Conservation (phyloP, 2,329 filamentous ascomycete species). For the Aspergillus sp. region DNA sequence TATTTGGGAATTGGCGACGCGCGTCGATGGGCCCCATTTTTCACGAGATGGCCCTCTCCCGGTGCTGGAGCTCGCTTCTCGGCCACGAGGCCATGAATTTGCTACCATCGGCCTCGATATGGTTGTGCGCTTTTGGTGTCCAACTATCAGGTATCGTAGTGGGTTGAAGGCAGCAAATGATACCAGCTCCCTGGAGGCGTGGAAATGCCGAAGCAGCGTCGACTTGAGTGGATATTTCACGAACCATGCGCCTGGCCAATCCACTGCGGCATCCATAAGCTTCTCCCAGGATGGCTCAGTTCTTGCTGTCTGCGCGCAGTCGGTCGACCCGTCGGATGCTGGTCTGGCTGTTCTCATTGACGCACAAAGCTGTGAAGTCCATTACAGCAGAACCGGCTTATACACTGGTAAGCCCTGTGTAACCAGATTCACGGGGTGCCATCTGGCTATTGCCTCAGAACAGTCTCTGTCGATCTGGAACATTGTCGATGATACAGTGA, state of each 20-base stretch:
- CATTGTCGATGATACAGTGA: slow-evolving; percentile 73
- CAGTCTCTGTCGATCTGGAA: slow-evolving; percentile 74
- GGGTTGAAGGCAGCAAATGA: slow-evolving; percentile 58
- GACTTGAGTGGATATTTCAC: slow-evolving; percentile 44
- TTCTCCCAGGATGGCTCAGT: slow-evolving; percentile 85
- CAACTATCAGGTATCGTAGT: slow-evolving; percentile 66
- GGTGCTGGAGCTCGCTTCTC: slow-evolving; percentile 71
- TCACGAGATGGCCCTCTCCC: slow-evolving; percentile 52
- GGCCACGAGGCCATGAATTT: slow-evolving; percentile 70
- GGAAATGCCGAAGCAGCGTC: slow-evolving; percentile 66
- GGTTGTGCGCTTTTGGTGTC: slow-evolving; percentile 76
- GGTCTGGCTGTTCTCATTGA: slow-evolving; percentile 76
- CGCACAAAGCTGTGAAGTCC: slow-evolving; percentile 64
- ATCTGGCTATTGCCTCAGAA: slow-evolving; percentile 72
- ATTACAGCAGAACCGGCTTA: slow-evolving; percentile 65
- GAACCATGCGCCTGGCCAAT: slow-evolving; percentile 27
- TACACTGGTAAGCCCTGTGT: slow-evolving; percentile 65
- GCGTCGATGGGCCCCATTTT: slow-evolving; percentile 80
- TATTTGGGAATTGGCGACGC: slow-evolving; percentile 72
- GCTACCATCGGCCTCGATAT: slow-evolving; percentile 83
- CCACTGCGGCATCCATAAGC: slow-evolving; percentile 63
- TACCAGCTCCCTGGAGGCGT: slow-evolving; percentile 62
- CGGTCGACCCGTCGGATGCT: slow-evolving; percentile 47
- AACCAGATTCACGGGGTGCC: slow-evolving; percentile 70
- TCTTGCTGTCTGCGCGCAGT: slow-evolving; percentile 60